Evolutionary conservation across 768 basidiomycete genomes (phyloP).

Genomic region (Lentinula edodes): DNA sequence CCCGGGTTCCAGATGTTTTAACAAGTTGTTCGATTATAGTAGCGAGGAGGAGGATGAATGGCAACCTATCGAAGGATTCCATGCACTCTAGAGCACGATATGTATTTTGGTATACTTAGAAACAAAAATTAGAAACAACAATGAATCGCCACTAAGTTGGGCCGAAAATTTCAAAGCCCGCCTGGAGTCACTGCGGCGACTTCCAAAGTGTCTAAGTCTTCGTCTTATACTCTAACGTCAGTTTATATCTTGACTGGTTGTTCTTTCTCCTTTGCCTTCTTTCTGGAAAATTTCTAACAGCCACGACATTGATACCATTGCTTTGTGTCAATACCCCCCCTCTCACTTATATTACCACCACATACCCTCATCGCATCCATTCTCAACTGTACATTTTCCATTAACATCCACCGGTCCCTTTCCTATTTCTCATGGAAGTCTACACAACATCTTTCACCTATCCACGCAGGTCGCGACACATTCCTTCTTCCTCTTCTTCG

Average conservation of each 20-base stretch:
- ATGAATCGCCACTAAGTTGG: constrained; percentile 9
- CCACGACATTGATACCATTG: constrained; percentile 43
- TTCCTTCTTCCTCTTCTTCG: constrained; percentile 57
- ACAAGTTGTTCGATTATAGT: constrained; percentile 59
- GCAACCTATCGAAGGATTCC: constrained; percentile 41
- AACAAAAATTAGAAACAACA: constrained; percentile 7
- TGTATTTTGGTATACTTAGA: not conserved
- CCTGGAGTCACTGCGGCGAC: not conserved
- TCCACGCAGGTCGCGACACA: constrained; percentile 69
- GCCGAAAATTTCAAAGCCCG: not conserved
- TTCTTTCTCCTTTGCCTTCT: constrained; percentile 24
- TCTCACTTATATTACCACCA: constrained; percentile 23
- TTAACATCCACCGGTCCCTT: constrained; percentile 15
- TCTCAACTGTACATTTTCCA: constrained; percentile 17
- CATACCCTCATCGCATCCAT: constrained; percentile 28
- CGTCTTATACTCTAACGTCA: constrained; percentile 3
- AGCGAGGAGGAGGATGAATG: constrained; percentile 34
- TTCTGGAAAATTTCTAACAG: constrained; percentile 20
- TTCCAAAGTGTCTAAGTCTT: not conserved
- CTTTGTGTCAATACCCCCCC: constrained; percentile 43
- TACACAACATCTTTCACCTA: constrained; percentile 94
- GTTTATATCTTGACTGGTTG: constrained; percentile 12
- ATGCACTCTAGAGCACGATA: not conserved
- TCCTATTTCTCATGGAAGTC: constrained; percentile 65
- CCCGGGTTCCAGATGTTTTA: constrained; percentile 47